Conservation (phyloP, 192 early-diverging fungal genomes). For the Rhizophagus prolifer region DNA sequence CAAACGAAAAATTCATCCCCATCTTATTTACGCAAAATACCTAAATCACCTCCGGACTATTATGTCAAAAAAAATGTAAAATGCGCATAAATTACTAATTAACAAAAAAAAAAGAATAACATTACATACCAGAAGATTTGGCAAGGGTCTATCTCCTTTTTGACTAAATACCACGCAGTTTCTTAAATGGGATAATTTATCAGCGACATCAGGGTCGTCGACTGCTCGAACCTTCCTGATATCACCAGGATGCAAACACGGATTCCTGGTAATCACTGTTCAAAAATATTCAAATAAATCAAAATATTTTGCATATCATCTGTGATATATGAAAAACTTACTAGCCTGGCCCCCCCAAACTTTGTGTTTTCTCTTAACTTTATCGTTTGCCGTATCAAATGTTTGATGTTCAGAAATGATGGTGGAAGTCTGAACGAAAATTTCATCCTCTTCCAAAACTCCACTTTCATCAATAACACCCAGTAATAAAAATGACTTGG, state of each 20-base stretch:
- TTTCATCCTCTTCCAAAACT: slow-evolving; percentile 21
- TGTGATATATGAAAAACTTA: neutral
- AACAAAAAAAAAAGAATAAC: slow-evolving; percentile 51
- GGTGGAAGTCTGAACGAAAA: slow-evolving; percentile 24
- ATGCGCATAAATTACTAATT: neutral
- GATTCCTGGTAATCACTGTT: slow-evolving; percentile 52
- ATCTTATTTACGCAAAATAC: slow-evolving; percentile 8
- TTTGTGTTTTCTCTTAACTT: neutral
- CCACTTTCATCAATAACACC: slow-evolving; percentile 57
- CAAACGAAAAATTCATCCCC: slow-evolving; percentile 34
- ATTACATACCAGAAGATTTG: slow-evolving; percentile 72
- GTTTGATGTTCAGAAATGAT: neutral
- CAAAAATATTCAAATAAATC: neutral
- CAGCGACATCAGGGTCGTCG: slow-evolving; percentile 38
- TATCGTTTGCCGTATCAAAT: neutral
- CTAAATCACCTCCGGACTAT: slow-evolving; percentile 11
- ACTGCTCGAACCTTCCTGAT: slow-evolving; percentile 54
- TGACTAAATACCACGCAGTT: slow-evolving; percentile 77
- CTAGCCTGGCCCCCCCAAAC: neutral
- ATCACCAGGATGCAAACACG: slow-evolving; percentile 69
- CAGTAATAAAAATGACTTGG: slow-evolving; percentile 49
- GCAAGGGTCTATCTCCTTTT: slow-evolving; percentile 62
- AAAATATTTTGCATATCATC: no score
- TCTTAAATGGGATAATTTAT: slow-evolving; percentile 41
- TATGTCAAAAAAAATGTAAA: neutral